A percentile compares a stretch with the other conserved stretches of the same genome.
Conservation (phyloP, 441 rosid species). For the Erysimum cheiri region DNA sequence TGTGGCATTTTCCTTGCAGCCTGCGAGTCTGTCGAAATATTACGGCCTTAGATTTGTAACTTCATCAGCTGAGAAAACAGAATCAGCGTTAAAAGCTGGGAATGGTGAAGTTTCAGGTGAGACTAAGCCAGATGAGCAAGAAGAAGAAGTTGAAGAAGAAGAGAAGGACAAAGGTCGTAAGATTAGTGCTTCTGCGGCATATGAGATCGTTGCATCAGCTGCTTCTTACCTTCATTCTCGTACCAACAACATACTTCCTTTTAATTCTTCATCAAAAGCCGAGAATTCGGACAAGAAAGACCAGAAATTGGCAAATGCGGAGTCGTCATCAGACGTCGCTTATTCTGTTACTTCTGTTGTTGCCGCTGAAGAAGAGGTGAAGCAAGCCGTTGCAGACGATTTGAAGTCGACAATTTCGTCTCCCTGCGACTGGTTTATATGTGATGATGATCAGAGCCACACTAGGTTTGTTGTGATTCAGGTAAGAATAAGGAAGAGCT, state of each 20-base stretch:
- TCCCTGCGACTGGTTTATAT: constrained; percentile 96
- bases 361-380: constrained; percentile 95
- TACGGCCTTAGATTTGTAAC: constrained; percentile 70
- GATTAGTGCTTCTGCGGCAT: constrained; percentile 75
- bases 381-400: constrained; percentile 94
- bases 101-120: constrained; percentile 50
- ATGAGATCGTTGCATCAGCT: constrained; percentile 78
- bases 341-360: constrained; percentile 88
- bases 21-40: constrained; percentile 65
- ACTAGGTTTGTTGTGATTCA: constrained; percentile 89
- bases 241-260: constrained; percentile 67
- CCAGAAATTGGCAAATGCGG: constrained; percentile 43
- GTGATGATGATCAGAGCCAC: constrained; percentile 77
- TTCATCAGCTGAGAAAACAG: constrained; percentile 79
- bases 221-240: constrained; percentile 84
- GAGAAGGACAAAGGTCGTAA: constrained; percentile 48
- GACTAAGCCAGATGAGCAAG: constrained; percentile 41
- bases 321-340: constrained; percentile 42
- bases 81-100: constrained; percentile 52
- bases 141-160: constrained; percentile 42
- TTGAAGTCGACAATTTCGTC: constrained; percentile 73
- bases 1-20: constrained; percentile 48
- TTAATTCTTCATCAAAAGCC: constrained; percentile 39
- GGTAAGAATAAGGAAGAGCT: constrained; percentile 48
- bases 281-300: constrained; percentile 20